Base-by-base conservation (phyloP, 306 rosid species). In the Acacia confusa region DNA sequence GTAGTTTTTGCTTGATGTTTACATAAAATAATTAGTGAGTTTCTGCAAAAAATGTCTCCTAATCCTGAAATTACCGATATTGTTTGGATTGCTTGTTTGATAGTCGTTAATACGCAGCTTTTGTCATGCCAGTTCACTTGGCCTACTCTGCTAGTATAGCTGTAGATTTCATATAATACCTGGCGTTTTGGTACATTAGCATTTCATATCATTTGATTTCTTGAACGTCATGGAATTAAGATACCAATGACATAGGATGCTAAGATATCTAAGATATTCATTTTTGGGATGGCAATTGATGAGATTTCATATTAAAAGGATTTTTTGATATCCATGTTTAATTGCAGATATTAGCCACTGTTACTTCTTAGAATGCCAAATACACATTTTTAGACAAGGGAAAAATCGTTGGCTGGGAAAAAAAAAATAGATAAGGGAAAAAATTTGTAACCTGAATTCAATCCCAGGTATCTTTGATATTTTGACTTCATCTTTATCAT, bases 1-100 rank as follows among this genome's bases (percentile, higher is more conserved):
- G 13, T 47, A 50, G 9, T 36, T 43, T 43, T 74, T 36, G 78
- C 14, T 30, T 30, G 30, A 28, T 19, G 44, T 34, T 66, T 66
- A 66, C 45, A 34, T 6, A 19, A 34, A 58, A 36, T 27, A 13
- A 28, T 6, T 15, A 28, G n/a, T 15, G 20, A 63, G 11, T 10
- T 63, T 3, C 2, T 34, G 22, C 72, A 57, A 85, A 43, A 55
- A 17, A 43, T 72, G 66, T 43, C 60, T 81, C 60, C 65, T 45
- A 10, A 34, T 81, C 50, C 45, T 72, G 24, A 22, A 61, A 38
- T 30, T 40, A 47, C 45, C 3, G 43, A 15, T 34, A 6, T 20
- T 38, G 5, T 55, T 50, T 34, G 43, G 53, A 38, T 36, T 70
- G 11, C 47, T 70, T 63, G 58, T 73, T 60, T 80, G 57, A 48